phyloP scores from a whole-genome alignment of 2,329 filamentous ascomycete genomes.

The Xylariaceae sp. region DNA sequence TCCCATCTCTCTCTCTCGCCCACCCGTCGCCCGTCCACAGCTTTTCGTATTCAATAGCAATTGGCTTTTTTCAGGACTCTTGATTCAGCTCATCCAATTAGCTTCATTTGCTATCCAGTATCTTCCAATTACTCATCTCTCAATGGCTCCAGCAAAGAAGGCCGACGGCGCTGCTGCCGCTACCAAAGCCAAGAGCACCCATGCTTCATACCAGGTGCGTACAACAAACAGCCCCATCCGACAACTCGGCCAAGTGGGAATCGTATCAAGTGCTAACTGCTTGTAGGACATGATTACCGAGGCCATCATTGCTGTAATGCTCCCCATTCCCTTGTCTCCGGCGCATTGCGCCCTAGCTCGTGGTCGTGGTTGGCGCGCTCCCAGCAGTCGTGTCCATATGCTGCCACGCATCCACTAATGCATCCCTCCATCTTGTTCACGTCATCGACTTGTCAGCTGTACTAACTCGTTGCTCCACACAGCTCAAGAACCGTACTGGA shows the following conservation, averaged over 20 bases:
- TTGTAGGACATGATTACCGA: constrained; percentile 59
- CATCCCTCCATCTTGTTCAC: neutral
- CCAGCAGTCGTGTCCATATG: neutral
- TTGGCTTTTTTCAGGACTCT: constrained; percentile 3
- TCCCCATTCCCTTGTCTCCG: constrained; percentile 32
- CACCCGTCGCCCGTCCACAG: constrained; percentile 22
- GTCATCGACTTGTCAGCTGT: constrained; percentile 19
- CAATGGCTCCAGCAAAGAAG: constrained; percentile 61
- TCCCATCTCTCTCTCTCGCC: constrained; percentile 31
- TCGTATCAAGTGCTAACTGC: constrained; percentile 35
- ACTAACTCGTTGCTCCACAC: constrained; percentile 38
- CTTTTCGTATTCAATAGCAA: neutral
- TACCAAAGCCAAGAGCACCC: constrained; percentile 49
- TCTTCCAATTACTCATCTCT: constrained; percentile 29
- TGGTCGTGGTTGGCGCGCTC: constrained; percentile 23
- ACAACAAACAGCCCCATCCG: constrained; percentile 8
- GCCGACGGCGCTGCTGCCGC: constrained; percentile 37
- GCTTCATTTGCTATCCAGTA: constrained; percentile 21
- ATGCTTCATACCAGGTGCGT: constrained; percentile 58
- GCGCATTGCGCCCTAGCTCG: constrained; percentile 35
- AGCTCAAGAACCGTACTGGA: constrained; percentile 62
- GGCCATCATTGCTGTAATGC: constrained; percentile 57
- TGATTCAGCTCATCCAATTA: constrained; percentile 27
- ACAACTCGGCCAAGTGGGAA: constrained; percentile 18
- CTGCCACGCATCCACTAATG: constrained; percentile 4